Conservation (phyloP, 1,139 yeast genomes). For the Starmera stellimalicola region DNA sequence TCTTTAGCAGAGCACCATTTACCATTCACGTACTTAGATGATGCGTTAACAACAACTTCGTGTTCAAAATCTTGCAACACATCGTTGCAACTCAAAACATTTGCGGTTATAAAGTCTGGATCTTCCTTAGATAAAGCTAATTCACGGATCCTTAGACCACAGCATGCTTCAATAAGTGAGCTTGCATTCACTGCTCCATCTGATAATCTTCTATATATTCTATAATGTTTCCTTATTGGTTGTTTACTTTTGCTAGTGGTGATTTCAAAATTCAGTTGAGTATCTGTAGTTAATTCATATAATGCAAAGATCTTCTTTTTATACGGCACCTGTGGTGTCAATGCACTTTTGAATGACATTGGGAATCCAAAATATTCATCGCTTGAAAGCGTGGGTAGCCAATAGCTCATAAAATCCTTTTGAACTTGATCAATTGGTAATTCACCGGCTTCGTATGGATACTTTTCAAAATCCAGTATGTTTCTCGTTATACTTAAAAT, state of each 20-base stretch:
- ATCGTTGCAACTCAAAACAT: conserved; percentile 14
- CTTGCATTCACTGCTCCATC: conserved; percentile 19
- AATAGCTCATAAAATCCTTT: conserved; percentile 5
- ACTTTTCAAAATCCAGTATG: conserved; percentile 9
- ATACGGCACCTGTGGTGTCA: conserved; percentile 9
- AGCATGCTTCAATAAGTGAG: conserved; percentile 8
- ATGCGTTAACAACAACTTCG: conserved; percentile 9
- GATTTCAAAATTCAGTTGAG: conserved; percentile 4
- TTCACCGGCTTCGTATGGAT: conserved; percentile 8
- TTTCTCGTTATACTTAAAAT: conserved; percentile 8
- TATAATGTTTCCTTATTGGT: background rate
- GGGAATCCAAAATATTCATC: conserved; percentile 13
- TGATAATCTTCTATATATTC: conserved; percentile 11
- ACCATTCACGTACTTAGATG: conserved; percentile 11
- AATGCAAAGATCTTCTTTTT: background rate
- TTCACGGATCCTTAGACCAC: conserved; percentile 10
- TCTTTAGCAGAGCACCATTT: conserved; percentile 16
- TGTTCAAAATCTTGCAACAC: conserved; percentile 7
- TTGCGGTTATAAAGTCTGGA: conserved; percentile 13
- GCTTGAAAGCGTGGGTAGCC: conserved; percentile 9
- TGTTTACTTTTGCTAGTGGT: conserved; percentile 1
- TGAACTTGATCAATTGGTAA: conserved; percentile 9
- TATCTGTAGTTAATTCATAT: conserved; percentile 5
- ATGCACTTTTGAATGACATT: conserved; percentile 10
- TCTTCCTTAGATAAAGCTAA: conserved; percentile 14